These are phyloP conservation scores for Eucalyptus curtisii DNA, from an alignment of 345 rosid genomes.

Conservation along the genomic window DNA sequence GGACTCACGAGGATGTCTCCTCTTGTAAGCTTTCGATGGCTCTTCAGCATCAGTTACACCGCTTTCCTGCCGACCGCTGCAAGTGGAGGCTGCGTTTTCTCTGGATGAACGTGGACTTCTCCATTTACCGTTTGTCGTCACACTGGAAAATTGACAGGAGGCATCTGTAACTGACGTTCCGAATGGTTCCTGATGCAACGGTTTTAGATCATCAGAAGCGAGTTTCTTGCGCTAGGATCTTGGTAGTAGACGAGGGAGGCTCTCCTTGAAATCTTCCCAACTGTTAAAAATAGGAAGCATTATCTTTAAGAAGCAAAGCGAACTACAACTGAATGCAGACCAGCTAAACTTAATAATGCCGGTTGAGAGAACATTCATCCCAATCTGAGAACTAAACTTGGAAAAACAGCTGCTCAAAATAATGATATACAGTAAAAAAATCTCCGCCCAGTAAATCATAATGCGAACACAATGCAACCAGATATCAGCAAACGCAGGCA, in stretches of 20 bases:
- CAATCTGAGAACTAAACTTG: background rate
- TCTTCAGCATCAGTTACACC: conserved; percentile 11
- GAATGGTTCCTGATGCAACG: conserved; percentile 4
- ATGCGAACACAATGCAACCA: background rate
- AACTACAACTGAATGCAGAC: background rate
- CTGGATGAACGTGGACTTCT: conserved; percentile 6
- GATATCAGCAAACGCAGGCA: background rate
- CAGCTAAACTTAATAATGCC: background rate
- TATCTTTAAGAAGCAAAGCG: background rate
- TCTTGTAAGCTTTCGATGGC: conserved; percentile 17
- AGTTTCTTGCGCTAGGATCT: conserved; percentile 32
- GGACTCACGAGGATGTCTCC: background rate
- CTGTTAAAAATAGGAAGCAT: conserved; percentile 11
- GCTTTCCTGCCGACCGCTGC: conserved; percentile 29
- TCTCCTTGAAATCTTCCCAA: conserved; percentile 42
- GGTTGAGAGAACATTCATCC: background rate
- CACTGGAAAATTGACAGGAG: conserved; percentile 10
- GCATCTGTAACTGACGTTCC: conserved; percentile 22
- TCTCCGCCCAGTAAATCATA: background rate
- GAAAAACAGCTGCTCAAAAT: background rate
- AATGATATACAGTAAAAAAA: background rate
- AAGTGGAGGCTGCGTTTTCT: conserved; percentile 16
- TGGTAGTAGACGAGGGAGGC: conserved; percentile 44
- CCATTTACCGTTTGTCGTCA: conserved; percentile 9
- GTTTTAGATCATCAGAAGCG: background rate